Conservation (phyloP, 768 basidiomycete species). For the Coprinellus micaceus region DNA sequence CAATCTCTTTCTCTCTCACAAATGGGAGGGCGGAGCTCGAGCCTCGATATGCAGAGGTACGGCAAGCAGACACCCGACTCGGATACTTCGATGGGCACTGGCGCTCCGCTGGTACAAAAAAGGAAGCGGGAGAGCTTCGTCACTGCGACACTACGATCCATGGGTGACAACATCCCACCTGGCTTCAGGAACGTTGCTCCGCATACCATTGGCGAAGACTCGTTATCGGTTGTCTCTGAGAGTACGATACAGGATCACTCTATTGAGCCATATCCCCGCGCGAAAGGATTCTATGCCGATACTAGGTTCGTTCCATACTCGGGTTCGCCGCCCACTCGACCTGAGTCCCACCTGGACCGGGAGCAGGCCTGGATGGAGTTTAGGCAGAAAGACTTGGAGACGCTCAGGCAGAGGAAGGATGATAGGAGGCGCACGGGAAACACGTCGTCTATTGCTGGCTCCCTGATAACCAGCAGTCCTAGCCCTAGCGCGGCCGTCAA, state of each 20-base stretch:
- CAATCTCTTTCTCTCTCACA: neutral
- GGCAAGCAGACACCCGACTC: too few relatives aligned
- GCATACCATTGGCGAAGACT: too few relatives aligned
- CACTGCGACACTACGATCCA: neutral
- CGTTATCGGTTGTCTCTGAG: neutral
- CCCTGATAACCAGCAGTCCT: too few relatives aligned
- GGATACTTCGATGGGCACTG: too few relatives aligned
- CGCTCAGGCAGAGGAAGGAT: conserved; percentile 27
- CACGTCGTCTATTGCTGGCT: too few relatives aligned
- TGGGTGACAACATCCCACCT: neutral
- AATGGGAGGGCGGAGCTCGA: neutral
- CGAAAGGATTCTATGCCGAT: conserved; percentile 2
- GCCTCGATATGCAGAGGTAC: too few relatives aligned
- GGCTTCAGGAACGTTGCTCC: neutral
- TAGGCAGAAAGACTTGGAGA: conserved; percentile 26
- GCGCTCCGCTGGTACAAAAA: neutral
- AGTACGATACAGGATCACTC: too few relatives aligned
- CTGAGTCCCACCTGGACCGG: neutral
- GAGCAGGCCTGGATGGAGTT: conserved; percentile 30
- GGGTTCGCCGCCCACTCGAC: neutral
- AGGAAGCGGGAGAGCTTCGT: neutral
- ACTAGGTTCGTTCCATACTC: neutral
- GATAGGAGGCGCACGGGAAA: conserved; percentile 14
- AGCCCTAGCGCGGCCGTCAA: too few relatives aligned
- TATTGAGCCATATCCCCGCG: too few relatives aligned